Conservation (phyloP, 177 flowering plant species). For the Vitis hybrid region DNA sequence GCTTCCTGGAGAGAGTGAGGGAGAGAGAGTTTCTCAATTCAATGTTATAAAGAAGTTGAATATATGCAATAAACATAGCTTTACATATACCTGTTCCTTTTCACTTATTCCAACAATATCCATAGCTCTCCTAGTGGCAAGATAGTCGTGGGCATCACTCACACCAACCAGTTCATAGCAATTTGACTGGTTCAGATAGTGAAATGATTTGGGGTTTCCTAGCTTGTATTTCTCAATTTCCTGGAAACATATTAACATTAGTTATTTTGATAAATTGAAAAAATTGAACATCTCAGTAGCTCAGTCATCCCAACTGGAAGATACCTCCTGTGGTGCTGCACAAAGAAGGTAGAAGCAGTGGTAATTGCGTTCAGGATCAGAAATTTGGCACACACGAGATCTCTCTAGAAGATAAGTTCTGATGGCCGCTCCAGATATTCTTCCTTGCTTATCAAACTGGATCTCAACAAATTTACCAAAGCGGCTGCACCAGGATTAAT, state of each 20-base stretch:
- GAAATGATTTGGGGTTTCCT: slow-evolving; percentile 52
- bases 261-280: not conserved
- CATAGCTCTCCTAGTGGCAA: slow-evolving; percentile 66
- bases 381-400: slow-evolving; percentile 19
- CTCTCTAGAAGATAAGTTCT: slow-evolving; percentile 20
- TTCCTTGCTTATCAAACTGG: slow-evolving; percentile 21
- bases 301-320: not conserved
- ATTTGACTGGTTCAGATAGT: slow-evolving; percentile 51
- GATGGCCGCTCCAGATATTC: slow-evolving; percentile 17
- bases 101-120: slow-evolving; percentile 63
- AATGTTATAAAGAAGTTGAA: not conserved
- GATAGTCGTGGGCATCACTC: slow-evolving; percentile 60
- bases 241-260: slow-evolving; percentile 18
- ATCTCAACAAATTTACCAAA: slow-evolving; percentile 19
- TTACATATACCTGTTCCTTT: slow-evolving; percentile 44
- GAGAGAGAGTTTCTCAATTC: not conserved
- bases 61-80: not conserved
- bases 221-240: slow-evolving; percentile 52
- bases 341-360: slow-evolving; percentile 20
- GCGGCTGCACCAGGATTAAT: slow-evolving; percentile 22
- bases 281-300: no score
- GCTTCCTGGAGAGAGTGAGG: slow-evolving; percentile 39
- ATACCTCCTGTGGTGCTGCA: slow-evolving; percentile 21
- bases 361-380: slow-evolving; percentile 19
- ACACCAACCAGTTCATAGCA: slow-evolving; percentile 57